Base-by-base conservation (phyloP, 108 stramenopile species). In the Seminavis robusta region DNA sequence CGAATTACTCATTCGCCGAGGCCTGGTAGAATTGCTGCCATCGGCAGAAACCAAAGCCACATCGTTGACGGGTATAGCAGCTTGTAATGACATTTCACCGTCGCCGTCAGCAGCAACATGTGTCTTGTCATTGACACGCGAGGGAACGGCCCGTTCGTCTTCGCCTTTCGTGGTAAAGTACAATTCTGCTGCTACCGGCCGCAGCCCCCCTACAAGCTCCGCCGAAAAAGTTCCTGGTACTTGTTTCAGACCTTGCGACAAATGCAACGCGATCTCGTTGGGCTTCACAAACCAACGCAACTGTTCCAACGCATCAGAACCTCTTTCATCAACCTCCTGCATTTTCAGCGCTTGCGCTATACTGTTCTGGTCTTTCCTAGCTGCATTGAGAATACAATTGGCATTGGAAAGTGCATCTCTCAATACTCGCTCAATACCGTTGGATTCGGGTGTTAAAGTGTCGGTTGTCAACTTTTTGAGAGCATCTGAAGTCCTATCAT, bases 201-300 rank as follows among this genome's bases (percentile, higher is more conserved):
- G 69, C n/a, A 86, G 30, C 1, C 61, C 74, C 23, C 83, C 83
- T 29, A 68, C 25, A 46, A 84, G 47, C 45, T 73, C 65, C 23
- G 62, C 53, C 37, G 68, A 41, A 16, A 70, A 81, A 3, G 82
- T 86, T 10, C 63, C 70, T 19, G 84, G 84, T 8, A 81, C 72
- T 8, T 70, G 45, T 0, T 76, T 66, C 47, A 69, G 28, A 16
- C 81, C 79, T 39, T 86, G 65, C 29, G 54, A 47, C 19, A 86
- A 33, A 50, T 43, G 42, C 42, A 43, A 43, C 5, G 42, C 28
- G 17, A 42, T 43, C 30, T 83, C 85, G 41, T 65, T 73, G 15
- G 67, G 81, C 61, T 88, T 78, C 23, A 80, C 79, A 61, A 74
- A 88, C 87, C 87, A 88, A 10, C 87, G 67, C 45, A 88, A 60